phyloP scores from a whole-genome alignment of 108 stramenopile genomes.

The Nitzschia putrida region DNA sequence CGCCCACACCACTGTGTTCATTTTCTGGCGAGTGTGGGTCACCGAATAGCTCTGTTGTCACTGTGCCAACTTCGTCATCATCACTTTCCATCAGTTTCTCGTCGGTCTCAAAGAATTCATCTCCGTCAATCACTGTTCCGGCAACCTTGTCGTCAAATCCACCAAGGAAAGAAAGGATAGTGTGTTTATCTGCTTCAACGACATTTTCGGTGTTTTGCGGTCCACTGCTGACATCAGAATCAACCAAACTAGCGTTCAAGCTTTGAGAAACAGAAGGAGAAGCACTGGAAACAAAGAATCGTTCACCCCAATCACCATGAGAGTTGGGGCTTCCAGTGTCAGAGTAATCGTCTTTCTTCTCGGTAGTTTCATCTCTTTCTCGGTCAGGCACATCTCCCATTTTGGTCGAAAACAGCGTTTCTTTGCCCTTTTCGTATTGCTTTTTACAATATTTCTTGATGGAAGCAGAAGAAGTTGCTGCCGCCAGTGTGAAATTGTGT shows the following conservation, averaged over 20 bases:
- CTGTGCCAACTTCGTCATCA: slow-evolving; percentile 32
- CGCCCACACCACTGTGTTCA: slow-evolving; percentile 7
- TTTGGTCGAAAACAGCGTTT: slow-evolving; percentile 7
- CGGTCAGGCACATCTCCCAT: not conserved
- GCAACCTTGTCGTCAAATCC: slow-evolving; percentile 36
- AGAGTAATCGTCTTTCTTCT: slow-evolving; percentile 9
- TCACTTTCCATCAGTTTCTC: slow-evolving; percentile 63
- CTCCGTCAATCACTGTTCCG: slow-evolving; percentile 70
- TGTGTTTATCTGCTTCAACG: slow-evolving; percentile 5
- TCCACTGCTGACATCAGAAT: not conserved
- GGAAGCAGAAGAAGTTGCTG: slow-evolving; percentile 22
- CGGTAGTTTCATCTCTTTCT: not conserved
- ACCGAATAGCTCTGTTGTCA: slow-evolving; percentile 14
- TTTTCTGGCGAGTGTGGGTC: slow-evolving; percentile 12
- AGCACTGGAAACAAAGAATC: slow-evolving; percentile 25
- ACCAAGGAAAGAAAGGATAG: slow-evolving; percentile 50
- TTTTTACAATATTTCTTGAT: slow-evolving; percentile 73
- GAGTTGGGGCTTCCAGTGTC: slow-evolving; percentile 15
- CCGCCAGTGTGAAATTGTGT: slow-evolving; percentile 60
- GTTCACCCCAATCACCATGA: slow-evolving; percentile 32
- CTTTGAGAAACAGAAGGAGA: slow-evolving; percentile 6
- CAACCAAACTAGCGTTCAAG: slow-evolving; percentile 3
- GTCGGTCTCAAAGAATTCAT: slow-evolving; percentile 76
- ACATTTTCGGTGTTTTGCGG: not conserved
- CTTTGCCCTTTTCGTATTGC: slow-evolving; percentile 42